Percentiles rank a stretch among this genome's conserved stretches.
Conservation (phyloP, 1,139 yeast genomes). For the Blastobotrys capitulatus region DNA sequence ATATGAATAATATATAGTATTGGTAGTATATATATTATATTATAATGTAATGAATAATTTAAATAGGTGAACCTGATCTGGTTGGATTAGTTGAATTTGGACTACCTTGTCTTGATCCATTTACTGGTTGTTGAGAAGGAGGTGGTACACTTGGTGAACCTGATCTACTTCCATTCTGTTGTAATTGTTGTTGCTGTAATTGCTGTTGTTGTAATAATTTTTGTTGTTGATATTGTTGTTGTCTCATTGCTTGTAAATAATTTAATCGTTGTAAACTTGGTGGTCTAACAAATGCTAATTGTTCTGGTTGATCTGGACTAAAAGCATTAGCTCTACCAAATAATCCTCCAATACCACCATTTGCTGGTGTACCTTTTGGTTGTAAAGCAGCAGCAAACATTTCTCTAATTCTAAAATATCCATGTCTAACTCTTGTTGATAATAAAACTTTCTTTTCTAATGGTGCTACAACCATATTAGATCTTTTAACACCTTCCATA, state of each 20-base stretch:
- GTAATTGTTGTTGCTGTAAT: conserved; percentile 25
- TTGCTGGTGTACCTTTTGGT: conserved; percentile 22
- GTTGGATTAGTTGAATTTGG: too few species aligned
- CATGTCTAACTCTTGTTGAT: conserved; percentile 65
- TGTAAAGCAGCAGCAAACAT: conserved; percentile 36
- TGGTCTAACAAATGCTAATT: conserved; percentile 29
- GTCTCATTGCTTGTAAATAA: conserved; percentile 17
- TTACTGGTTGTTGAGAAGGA: not conserved
- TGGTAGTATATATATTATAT: too few species aligned
- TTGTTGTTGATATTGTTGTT: conserved; percentile 27
- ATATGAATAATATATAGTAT: too few species aligned
- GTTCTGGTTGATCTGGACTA: conserved; percentile 28
- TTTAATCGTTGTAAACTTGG: conserved; percentile 34
- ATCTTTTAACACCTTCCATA: conserved; percentile 80
- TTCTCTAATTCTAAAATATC: conserved; percentile 69
- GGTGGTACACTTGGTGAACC: not conserved
- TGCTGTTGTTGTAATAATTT: conserved; percentile 30
- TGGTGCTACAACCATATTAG: conserved; percentile 60
- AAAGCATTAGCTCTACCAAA: conserved; percentile 35
- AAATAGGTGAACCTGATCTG: too few species aligned
- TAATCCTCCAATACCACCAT: conserved; percentile 28
- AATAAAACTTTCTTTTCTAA: conserved; percentile 68
- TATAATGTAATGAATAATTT: too few species aligned
- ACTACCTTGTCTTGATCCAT: too few species aligned
- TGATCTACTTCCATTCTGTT: conserved; percentile 6